Evolutionary conservation across 2,329 filamentous ascomycete species (phyloP), one percentile per base, ranked within the genome.

Genomic region (Pseudocercospora fuligena): DNA sequence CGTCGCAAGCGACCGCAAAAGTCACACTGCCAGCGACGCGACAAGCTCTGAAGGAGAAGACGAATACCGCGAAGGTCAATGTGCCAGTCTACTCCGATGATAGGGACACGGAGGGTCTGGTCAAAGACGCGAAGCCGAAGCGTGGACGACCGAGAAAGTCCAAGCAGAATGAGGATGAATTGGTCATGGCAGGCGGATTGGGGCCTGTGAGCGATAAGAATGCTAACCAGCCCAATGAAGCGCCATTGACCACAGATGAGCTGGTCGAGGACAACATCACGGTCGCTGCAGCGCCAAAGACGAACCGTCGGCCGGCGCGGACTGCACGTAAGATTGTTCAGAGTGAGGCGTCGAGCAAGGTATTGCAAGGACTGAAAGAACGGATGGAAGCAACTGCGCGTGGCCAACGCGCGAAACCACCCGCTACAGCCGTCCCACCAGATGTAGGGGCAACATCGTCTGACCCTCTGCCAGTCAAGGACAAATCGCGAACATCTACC

Each of bases 351-450:
- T 73, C 76, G 40, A 73, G 57, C 33, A 72, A 71, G 33, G 76
- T 76, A 2, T 56, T 78, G 51, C 72, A 77, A 27, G 74, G 72
- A n/a, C 58, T 80, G 67, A 77, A 75, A 66, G 68, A 73, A 68
- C 73, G 76, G 21, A 77, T 77, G 73, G 70, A 75, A 43, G 73
- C 73, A 36, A 75, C 74, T 5, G 70, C 72, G 43, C 67, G 67
- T 62, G 67, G 65, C 16, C 67, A 69, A 61, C 69, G 68, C 23
- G 65, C 64, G 36, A 69, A 67, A 36, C 66, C 66, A 23, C 62
- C 57, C n/a, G 53, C 49, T 19, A 47, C 58, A 11, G 16, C 29
- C 1, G 33, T 59, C n/a, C 57, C 60, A 36, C 61, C 64, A 11
- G 40, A 65, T 25, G 51, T 47, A n/a, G 40, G 61, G 9, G 63